Evolutionary conservation across 2,329 filamentous ascomycete genomes (phyloP), one percentile per base, ranked within the genome.

Genomic region (Cadophora luteo-olivacea): DNA sequence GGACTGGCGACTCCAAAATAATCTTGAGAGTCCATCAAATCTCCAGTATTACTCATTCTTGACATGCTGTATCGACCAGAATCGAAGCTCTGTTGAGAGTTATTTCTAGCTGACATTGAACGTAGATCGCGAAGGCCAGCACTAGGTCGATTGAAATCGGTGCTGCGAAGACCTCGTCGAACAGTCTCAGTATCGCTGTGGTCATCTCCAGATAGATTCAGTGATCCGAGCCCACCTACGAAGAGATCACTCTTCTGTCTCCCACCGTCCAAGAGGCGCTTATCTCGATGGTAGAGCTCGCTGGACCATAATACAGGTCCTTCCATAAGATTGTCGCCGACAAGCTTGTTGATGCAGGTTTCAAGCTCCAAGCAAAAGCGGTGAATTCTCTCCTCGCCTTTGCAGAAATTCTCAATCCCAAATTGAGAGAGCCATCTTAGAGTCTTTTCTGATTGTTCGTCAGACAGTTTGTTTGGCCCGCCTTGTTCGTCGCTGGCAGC

Each of bases 381-480:
- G 78, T 98, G 96, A 45, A 99, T 95, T 62, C 96, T 85, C 80
- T 99, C 96, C 78, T 99, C 96, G 6, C 95, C 96, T 73, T 90
- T 91, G 80, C 96, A 99, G 73, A 98, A 95, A 76, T 97, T 97
- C 78, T 97, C 93, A 38, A 98, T 91, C 16, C 89, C 89, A 72
- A 90, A 91, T 73, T 92, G 89, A 61, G 91, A 89, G 64, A 98
- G 84, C 93, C 95, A 99, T 66, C 89, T 88, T 24, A 87, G 83
- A 0, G 94, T 97, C 72, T 94, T 89, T 63, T 97, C 93, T 0
- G 94, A 91, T 78, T 98, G 96, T 66, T 97, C 93, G 77, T 98
- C 95, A n/a, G 93, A 94, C 14, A 99, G 85, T 79, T 99, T 99
- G 79, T 97, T 97, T 0, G 93, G 93, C 0, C 96, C 95, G 14